These are phyloP conservation scores for Agaricus sinodeliciosus DNA, from an alignment of 768 basidiomycete genomes.

Conservation along the genomic window DNA sequence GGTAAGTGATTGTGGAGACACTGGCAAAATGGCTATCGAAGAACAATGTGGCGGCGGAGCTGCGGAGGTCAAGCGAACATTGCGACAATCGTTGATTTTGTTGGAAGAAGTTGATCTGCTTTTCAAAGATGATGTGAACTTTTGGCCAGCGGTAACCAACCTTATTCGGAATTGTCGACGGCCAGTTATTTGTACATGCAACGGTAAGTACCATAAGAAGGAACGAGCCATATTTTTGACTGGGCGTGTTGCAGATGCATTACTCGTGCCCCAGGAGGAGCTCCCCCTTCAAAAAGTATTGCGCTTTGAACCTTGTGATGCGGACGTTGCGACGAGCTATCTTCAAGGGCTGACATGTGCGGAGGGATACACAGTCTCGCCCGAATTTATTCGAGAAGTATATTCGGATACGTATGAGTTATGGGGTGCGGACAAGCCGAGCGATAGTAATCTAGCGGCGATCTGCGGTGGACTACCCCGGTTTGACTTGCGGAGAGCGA, in stretches of 20 bases:
- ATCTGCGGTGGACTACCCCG: slow-evolving; percentile 7
- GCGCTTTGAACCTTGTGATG: slow-evolving; percentile 53
- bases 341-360: slow-evolving; percentile 55
- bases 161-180: slow-evolving; percentile 80
- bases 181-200: slow-evolving; percentile 93
- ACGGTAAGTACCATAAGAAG: slow-evolving; percentile 50
- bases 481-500: slow-evolving; percentile 13
- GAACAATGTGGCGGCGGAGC: slow-evolving; percentile 5
- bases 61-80: slow-evolving; percentile 16
- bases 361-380: slow-evolving; percentile 45
- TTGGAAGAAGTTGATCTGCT: slow-evolving; percentile 95
- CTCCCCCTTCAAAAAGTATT: slow-evolving; percentile 75
- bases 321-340: slow-evolving; percentile 54
- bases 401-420: slow-evolving; percentile 22
- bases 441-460: slow-evolving; percentile 4
- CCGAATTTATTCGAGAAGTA: slow-evolving; percentile 33
- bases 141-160: slow-evolving; percentile 77
- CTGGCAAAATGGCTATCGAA: slow-evolving; percentile 3
- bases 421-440: slow-evolving; percentile 4
- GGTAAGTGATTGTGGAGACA: neutral
- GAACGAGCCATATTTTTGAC: slow-evolving; percentile 6
- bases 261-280: slow-evolving; percentile 61
- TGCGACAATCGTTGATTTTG: slow-evolving; percentile 83
- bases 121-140: slow-evolving; percentile 79
- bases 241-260: slow-evolving; percentile 44